These are phyloP conservation scores for Parietaria judaica DNA, from an alignment of 306 rosid genomes.

Conservation along the genomic window DNA sequence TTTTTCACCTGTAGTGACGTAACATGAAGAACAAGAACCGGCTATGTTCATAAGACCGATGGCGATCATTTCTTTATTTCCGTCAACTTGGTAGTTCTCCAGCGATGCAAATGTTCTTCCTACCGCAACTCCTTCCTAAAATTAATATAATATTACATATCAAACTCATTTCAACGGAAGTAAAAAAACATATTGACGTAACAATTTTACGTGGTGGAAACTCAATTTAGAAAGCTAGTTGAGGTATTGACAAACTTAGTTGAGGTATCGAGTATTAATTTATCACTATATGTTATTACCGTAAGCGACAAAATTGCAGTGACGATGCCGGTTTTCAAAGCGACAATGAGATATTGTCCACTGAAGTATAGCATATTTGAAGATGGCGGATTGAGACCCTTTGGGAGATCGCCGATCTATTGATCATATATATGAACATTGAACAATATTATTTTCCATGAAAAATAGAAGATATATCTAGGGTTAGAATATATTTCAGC, in stretches of 20 bases:
- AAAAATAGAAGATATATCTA: not conserved
- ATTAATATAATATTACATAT: no score
- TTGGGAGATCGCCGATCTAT: not conserved
- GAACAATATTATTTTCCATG: no score
- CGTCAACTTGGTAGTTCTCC: conserved; percentile 68
- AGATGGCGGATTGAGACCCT: not conserved
- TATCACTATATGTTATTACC: not conserved
- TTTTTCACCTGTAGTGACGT: conserved; percentile 68
- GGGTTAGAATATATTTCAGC: not conserved
- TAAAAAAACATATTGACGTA: no score
- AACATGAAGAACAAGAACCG: conserved; percentile 89
- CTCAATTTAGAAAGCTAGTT: no score
- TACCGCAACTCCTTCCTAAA: conserved; percentile 83
- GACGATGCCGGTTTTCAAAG: not conserved
- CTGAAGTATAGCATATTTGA: not conserved
- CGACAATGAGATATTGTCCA: not conserved
- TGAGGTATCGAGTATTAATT: not conserved
- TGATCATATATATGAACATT: no score
- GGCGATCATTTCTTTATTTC: conserved; percentile 84
- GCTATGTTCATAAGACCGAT: conserved; percentile 70
- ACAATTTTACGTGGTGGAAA: no score
- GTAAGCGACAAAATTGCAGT: not conserved
- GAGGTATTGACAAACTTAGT: no score
- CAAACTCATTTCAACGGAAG: no score
- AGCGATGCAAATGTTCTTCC: conserved; percentile 77